Evolutionary conservation across 805 yeast species (phyloP).

Genomic region (Helenozyma baotianmanensis): DNA sequence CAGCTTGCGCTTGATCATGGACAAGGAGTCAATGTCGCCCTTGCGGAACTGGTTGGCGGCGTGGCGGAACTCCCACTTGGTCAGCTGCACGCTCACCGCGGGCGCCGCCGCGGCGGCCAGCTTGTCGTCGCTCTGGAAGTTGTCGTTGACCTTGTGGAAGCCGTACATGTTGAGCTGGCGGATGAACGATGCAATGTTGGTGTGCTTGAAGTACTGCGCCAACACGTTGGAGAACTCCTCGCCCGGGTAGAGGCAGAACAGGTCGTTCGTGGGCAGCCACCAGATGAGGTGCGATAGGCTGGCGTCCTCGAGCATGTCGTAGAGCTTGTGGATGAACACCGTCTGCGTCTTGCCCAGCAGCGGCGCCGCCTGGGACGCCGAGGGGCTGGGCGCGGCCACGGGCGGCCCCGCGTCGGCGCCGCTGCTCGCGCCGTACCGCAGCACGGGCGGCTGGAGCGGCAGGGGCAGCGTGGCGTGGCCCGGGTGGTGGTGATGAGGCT

Average conservation of each 20-base stretch:
- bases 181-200: constrained; percentile 41
- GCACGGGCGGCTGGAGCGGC: background rate
- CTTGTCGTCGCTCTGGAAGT: constrained; percentile 25
- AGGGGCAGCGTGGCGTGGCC: too few relatives aligned
- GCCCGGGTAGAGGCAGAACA: constrained; percentile 77
- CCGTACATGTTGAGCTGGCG: constrained; percentile 45
- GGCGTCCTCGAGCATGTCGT: constrained; percentile 83
- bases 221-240: constrained; percentile 81
- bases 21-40: constrained; percentile 72
- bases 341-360: constrained; percentile 40
- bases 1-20: constrained; percentile 75
- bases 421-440: too few relatives aligned
- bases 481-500: too few relatives aligned
- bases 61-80: constrained; percentile 84
- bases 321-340: constrained; percentile 80
- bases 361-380: background rate
- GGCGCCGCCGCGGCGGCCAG: constrained; percentile 12
- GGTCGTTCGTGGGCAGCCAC: constrained; percentile 72
- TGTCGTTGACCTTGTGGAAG: constrained; percentile 41
- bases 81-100: constrained; percentile 19
- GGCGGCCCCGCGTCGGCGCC: too few relatives aligned
- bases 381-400: constrained; percentile 3
- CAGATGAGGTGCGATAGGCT: constrained; percentile 70
- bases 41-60: constrained; percentile 71
- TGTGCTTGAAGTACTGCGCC: constrained; percentile 47